Percentiles rank a stretch among this genome's conserved stretches.
Evolutionary conservation across 202 grass and related monocot species (phyloP).

Genomic region (Dendrocalamus latiflorus): DNA sequence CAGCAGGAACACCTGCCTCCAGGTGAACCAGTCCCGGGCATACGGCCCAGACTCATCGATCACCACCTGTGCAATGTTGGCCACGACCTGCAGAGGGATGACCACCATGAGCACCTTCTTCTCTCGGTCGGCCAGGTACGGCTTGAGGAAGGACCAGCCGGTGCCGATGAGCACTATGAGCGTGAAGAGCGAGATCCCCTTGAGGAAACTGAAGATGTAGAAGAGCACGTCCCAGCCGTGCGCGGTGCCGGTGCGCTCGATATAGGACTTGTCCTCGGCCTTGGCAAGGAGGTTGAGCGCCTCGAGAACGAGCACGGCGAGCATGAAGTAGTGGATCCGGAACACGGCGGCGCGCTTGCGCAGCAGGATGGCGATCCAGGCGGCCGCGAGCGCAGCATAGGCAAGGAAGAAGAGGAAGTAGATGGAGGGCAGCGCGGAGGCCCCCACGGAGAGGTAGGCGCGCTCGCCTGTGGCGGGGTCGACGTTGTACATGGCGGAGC

Average conservation of each 20-base stretch:
- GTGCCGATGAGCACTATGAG: constrained; percentile 95
- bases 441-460: constrained; percentile 77
- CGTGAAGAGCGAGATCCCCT: constrained; percentile 91
- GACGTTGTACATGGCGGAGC: constrained; percentile 88
- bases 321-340: constrained; percentile 99
- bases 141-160: constrained; percentile 93
- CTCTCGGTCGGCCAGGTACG: constrained; percentile 73
- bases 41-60: constrained; percentile 86
- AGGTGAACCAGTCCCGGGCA: constrained; percentile 80
- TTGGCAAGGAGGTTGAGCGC: constrained; percentile 83
- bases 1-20: too few relatives aligned
- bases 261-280: constrained; percentile 89
- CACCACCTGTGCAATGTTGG: constrained; percentile 81
- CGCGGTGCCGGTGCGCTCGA: constrained; percentile 83
- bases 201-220: constrained; percentile 95
- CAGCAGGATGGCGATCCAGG: constrained; percentile 63
- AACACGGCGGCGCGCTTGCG: constrained; percentile 64
- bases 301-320: constrained; percentile 81
- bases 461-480: constrained; percentile 32
- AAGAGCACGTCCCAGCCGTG: constrained; percentile 98
- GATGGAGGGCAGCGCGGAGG: constrained; percentile 61
- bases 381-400: constrained; percentile 56
- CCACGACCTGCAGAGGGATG: constrained; percentile 87
- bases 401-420: constrained; percentile 69
- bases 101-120: constrained; percentile 94